A percentile compares a stretch with the other conserved stretches of the same genome.
phyloP scores from a whole-genome alignment of 345 rosid species.

The Clausena lansium region DNA sequence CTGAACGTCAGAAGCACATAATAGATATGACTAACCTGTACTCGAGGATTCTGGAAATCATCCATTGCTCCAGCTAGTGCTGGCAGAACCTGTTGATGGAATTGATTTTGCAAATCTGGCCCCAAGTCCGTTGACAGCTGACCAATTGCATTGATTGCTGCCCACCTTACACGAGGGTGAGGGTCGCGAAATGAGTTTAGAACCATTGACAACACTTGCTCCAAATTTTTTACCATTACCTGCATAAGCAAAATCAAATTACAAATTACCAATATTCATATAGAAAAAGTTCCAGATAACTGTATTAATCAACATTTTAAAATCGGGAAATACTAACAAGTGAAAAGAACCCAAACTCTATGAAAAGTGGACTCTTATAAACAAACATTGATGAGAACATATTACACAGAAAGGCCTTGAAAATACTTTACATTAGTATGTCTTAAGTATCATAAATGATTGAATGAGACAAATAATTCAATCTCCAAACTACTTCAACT shows the following conservation, averaged over 20 bases:
- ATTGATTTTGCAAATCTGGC: constrained; percentile 95
- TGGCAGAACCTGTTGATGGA: constrained; percentile 81
- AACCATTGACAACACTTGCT: constrained; percentile 86
- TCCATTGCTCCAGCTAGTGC: constrained; percentile 93
- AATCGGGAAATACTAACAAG: neutral
- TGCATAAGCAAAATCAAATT: constrained; percentile 24
- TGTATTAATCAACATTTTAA: neutral
- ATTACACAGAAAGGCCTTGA: neutral
- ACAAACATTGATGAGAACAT: neutral
- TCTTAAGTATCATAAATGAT: neutral
- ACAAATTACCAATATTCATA: constrained; percentile 5
- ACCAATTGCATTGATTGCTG: constrained; percentile 98
- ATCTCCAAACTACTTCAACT: neutral
- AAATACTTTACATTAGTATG: neutral
- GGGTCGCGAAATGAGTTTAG: constrained; percentile 79
- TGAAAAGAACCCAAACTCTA: neutral
- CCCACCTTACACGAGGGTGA: constrained; percentile 98
- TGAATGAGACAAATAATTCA: neutral
- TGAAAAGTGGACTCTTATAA: neutral
- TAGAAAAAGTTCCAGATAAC: neutral
- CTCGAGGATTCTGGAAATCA: constrained; percentile 95
- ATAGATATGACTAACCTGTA: constrained; percentile 60
- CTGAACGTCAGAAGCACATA: neutral
- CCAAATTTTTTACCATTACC: constrained; percentile 93
- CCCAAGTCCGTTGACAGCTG: constrained; percentile 98